phyloP scores from a whole-genome alignment of 2,329 filamentous ascomycete species.

The Madurella mycetomatis region DNA sequence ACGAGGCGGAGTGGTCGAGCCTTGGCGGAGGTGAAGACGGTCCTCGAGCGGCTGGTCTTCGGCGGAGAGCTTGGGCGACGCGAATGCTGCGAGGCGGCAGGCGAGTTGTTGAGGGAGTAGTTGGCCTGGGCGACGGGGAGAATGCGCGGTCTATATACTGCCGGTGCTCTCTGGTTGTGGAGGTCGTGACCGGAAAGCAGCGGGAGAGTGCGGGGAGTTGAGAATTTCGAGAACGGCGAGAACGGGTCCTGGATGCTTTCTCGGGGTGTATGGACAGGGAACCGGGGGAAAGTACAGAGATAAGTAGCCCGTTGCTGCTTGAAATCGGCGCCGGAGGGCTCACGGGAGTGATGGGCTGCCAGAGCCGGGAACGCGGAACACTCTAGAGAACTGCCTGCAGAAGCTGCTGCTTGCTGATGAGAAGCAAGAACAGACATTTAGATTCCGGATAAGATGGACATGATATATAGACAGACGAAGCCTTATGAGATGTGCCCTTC shows the following conservation, averaged over 20 bases:
- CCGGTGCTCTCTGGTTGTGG: slow-evolving; percentile 4
- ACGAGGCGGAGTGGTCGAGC: slow-evolving; percentile 26
- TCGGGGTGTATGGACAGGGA: slow-evolving; percentile 20
- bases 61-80: background rate
- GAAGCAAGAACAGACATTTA: background rate
- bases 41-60: slow-evolving; percentile 3
- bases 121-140: slow-evolving; percentile 8
- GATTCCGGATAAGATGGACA: background rate
- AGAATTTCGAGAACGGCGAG: slow-evolving; percentile 6
- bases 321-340: slow-evolving; percentile 14
- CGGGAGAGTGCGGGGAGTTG: slow-evolving; percentile 16
- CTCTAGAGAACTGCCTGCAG: background rate
- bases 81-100: background rate
- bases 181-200: slow-evolving; percentile 9
- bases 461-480: slow-evolving; percentile 8
- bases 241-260: slow-evolving; percentile 14
- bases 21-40: slow-evolving; percentile 19
- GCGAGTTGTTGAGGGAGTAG: background rate
- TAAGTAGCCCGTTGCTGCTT: slow-evolving; percentile 18
- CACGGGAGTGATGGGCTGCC: slow-evolving; percentile 17
- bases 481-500: background rate
- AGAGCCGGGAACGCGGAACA: slow-evolving; percentile 14
- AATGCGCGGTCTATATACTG: slow-evolving; percentile 8
- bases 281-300: slow-evolving; percentile 22
- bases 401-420: slow-evolving; percentile 13